Evolutionary conservation across 352 stramenopile genomes (phyloP), one percentile per base, ranked within the genome.

Genomic region (Phytopythium litorale): DNA sequence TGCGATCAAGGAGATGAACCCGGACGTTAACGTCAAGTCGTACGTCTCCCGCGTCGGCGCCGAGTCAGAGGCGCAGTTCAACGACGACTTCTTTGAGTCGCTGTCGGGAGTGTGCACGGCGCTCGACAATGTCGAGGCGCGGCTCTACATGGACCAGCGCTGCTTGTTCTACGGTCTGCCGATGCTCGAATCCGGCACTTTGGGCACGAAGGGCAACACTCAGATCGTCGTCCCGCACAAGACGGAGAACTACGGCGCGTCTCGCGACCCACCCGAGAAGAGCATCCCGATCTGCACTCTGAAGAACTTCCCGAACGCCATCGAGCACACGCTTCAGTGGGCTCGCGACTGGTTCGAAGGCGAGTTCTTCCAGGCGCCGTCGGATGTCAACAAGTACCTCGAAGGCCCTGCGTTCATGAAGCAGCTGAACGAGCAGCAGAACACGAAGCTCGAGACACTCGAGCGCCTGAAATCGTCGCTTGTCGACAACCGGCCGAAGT

Each of bases 261-360:
- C 96, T 42, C 92, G 96, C 43, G 98, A 99, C 73, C 97, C 97
- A 63, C 97, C 97, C 7, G 98, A 99, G 78, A 99, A 99, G 79
- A 98, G 88, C 56, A 99, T 99, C 71, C 98, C 98, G 11, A 97
- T 99, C 55, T 99, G 98, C 70, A 99, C 98, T 1, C 80, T 99
- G 23, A 99, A 99, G 81, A 99, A 99, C 79, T 99, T 99, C 67
- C 98, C 98, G 4, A 99, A 99, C 75, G 92, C 98, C 50, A 99
- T 99, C 70, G 96, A 99, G 64, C 98, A 99, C 79, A 99, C 96
- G 18, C 75, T 99, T 18, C 96, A 99, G 71, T 99, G 97, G 97
- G 97, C 97, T 28, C 89, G 98, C 40, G 97, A 99, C 76, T 99
- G 94, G 86, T 99, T 99, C 75, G 97, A 99, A 76, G 97, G 97